Evolutionary conservation across 768 basidiomycete genomes (phyloP), one percentile per base, ranked within the genome.

Genomic region (Cystoderma amianthinum): DNA sequence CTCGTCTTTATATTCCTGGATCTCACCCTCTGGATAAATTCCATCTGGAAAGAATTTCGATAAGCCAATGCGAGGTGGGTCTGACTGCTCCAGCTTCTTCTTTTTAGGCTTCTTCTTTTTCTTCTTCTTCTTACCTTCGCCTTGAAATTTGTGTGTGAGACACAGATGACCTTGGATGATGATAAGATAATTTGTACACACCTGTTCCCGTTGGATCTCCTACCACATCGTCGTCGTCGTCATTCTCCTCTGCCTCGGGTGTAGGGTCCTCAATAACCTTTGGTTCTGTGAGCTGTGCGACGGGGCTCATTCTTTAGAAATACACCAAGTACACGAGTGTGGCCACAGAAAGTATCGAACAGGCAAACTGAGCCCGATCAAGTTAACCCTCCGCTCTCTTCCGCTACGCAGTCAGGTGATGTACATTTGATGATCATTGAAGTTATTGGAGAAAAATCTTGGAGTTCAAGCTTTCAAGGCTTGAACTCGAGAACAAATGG

Each of bases 51-150:
- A 98, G 42, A 98, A 74, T 60, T 90, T 93, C 50, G 85, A 85
- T 47, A 99, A 61, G 6, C 88, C 91, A 16, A 95, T 68, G 19
- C 89, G 76, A 22, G 96, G 96, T 15, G 96, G 96, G 24, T 95
- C 92, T n/a, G 76, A 78, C 53, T 78, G 76, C 5, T 58, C 85
- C 64, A 85, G 91, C 70, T 85, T 82, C 65, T 92, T 95, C 64
- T 93, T 91, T 59, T 94, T 97, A 7, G 58, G 85, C 65, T 87
- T 93, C 70, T 85, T 95, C 65, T 93, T 91, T 59, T 94, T 97
- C 70, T 95, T 95, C 63, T 91, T 93, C 59, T 80, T 85, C 61
- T 81, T 80, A 40, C 55, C 69, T 33, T 80, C 80, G 16, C 72
- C 80, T 69, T 30, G 33, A 24, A 44, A 22, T 41, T 13, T 32